A percentile compares a stretch with the other conserved stretches of the same genome.
Conservation (phyloP, 768 basidiomycete species). For the Asterophora lycoperdoides region DNA sequence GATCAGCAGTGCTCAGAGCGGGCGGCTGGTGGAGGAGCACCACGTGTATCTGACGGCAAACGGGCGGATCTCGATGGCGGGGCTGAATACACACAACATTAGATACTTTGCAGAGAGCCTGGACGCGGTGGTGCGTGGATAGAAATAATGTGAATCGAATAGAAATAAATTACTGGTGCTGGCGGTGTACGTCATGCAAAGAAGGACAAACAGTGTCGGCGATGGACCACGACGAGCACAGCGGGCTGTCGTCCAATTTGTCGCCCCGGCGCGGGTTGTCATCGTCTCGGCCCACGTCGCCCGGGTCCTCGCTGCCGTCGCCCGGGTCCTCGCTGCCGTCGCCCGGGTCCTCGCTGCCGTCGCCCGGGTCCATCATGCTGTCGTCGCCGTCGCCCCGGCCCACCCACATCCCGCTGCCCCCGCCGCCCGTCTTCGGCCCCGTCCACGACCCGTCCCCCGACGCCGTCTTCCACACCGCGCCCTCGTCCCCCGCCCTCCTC, state of each 20-base stretch:
- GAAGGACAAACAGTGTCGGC: slow-evolving; percentile 13
- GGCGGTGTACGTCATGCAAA: slow-evolving; percentile 4
- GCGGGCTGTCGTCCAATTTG: too few relatives aligned
- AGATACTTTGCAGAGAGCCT: slow-evolving; percentile 66
- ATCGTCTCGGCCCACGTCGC: too few relatives aligned
- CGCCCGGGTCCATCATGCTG: too few relatives aligned
- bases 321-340: slow-evolving; percentile 10
- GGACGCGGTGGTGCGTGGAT: slow-evolving; percentile 53
- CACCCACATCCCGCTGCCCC: slow-evolving; percentile 33
- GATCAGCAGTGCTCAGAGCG: slow-evolving; percentile 60
- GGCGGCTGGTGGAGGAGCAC: slow-evolving; percentile 60
- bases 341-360: slow-evolving; percentile 4
- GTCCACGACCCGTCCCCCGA: slow-evolving; percentile 27
- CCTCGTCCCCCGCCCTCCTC: slow-evolving; percentile 35
- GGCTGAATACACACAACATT: slow-evolving; percentile 79
- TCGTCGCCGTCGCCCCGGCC: slow-evolving; percentile 14
- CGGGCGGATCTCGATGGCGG: slow-evolving; percentile 94
- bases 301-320: too few relatives aligned
- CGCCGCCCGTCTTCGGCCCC: slow-evolving; percentile 31
- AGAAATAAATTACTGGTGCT: background rate
- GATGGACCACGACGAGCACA: slow-evolving; percentile 13
- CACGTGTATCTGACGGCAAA: slow-evolving; percentile 86
- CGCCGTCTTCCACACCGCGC: slow-evolving; percentile 44
- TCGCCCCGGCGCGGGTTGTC: too few relatives aligned
- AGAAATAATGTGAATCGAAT: slow-evolving; percentile 14